Conservation (phyloP, 148 eudicot species). For the Vaccinium vitisidaea region DNA sequence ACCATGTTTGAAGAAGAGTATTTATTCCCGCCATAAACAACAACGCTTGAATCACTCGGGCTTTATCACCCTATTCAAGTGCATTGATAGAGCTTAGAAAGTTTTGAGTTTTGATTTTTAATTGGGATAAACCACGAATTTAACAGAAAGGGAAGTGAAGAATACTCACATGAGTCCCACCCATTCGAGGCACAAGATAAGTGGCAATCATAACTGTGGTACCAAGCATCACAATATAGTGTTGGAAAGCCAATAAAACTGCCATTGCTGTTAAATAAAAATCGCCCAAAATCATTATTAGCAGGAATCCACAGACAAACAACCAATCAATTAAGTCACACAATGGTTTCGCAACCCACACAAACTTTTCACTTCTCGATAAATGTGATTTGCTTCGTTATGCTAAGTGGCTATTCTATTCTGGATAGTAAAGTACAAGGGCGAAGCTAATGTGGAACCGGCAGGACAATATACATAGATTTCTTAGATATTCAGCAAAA, state of each 20-base stretch:
- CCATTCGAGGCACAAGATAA: slow-evolving; percentile 75
- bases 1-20: slow-evolving; percentile 77
- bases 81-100: slow-evolving; percentile 12
- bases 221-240: slow-evolving; percentile 95
- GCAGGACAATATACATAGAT: too few species aligned
- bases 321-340: background rate
- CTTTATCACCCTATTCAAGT: slow-evolving; percentile 75
- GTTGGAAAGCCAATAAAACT: slow-evolving; percentile 73
- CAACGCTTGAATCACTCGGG: slow-evolving; percentile 79
- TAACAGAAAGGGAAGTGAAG: background rate
- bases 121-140: background rate
- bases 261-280: slow-evolving; percentile 57
- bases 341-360: background rate
- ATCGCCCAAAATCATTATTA: background rate
- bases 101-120: background rate
- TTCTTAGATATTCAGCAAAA: background rate
- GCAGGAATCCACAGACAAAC: background rate
- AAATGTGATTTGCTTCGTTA: too few species aligned
- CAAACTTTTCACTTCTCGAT: background rate
- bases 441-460: background rate
- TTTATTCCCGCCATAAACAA: slow-evolving; percentile 84
- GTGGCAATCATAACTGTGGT: slow-evolving; percentile 74
- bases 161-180: slow-evolving; percentile 67
- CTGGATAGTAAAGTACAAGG: too few species aligned
- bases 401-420: too few species aligned